Evolutionary conservation across 768 basidiomycete species (phyloP).

Genomic region (Calocybe gangraenosa): DNA sequence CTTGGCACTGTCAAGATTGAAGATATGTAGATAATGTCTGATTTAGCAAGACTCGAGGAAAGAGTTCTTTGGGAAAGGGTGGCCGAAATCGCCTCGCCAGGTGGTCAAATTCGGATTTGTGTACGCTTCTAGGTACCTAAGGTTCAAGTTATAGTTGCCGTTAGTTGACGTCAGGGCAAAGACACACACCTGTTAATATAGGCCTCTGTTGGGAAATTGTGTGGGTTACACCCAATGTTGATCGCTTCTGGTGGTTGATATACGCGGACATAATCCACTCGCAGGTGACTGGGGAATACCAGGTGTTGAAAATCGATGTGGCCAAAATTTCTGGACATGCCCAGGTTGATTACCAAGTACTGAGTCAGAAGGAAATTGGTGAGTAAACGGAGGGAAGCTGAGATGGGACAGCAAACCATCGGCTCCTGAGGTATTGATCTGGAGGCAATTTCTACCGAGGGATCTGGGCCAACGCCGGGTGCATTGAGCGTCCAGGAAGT

Average conservation of each 20-base stretch:
- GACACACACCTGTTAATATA: conserved; percentile 57
- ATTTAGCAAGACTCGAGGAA: conserved; percentile 14
- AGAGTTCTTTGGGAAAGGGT: conserved; percentile 54
- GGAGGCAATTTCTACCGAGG: conserved; percentile 50
- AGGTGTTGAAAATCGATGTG: conserved; percentile 60
- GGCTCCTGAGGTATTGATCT: conserved; percentile 76
- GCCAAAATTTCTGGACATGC: conserved; percentile 77
- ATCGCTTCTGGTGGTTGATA: conserved; percentile 55
- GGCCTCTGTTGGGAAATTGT: conserved; percentile 52
- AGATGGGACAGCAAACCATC: conserved; percentile 46
- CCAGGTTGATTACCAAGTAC: conserved; percentile 80
- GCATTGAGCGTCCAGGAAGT: conserved; percentile 70
- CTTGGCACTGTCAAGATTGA: no score
- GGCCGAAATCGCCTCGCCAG: conserved; percentile 40
- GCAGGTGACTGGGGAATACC: conserved; percentile 51
- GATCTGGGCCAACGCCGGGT: conserved; percentile 60
- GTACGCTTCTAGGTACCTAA: conserved; percentile 56
- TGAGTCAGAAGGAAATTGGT: no score
- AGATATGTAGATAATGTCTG: no score
- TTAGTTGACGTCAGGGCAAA: background rate
- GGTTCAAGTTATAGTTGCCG: background rate
- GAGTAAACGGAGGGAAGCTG: conserved; percentile 23
- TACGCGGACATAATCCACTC: conserved; percentile 50
- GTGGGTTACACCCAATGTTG: conserved; percentile 69
- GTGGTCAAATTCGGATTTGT: conserved; percentile 55